Evolutionary conservation across 495 filamentous ascomycete genomes (phyloP).

Genomic region (Aspergillus affinis): DNA sequence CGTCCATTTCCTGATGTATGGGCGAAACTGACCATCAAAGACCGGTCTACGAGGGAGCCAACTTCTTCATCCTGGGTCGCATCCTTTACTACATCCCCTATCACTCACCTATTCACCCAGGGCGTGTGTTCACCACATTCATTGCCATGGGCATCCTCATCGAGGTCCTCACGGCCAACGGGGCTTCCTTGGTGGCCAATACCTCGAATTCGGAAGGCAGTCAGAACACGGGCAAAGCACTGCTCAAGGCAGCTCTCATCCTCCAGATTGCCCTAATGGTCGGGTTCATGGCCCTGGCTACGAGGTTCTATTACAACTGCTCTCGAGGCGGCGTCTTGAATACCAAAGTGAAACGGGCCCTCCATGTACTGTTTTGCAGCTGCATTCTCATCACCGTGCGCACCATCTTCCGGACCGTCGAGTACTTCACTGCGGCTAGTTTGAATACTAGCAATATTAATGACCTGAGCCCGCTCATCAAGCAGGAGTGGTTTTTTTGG

Average conservation of each 20-base stretch:
- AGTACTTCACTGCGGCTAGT: slow-evolving; percentile 54
- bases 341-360: slow-evolving; percentile 54
- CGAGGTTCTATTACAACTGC: slow-evolving; percentile 60
- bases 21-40: slow-evolving; percentile 32
- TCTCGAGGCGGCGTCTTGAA: slow-evolving; percentile 50
- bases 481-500: slow-evolving; percentile 73
- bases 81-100: slow-evolving; percentile 79
- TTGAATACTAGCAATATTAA: slow-evolving; percentile 37
- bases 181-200: slow-evolving; percentile 62
- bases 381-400: slow-evolving; percentile 59
- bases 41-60: slow-evolving; percentile 69
- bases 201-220: slow-evolving; percentile 33
- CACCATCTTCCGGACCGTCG: slow-evolving; percentile 66
- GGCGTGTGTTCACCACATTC: slow-evolving; percentile 75
- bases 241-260: slow-evolving; percentile 66
- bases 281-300: slow-evolving; percentile 59
- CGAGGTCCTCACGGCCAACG: slow-evolving; percentile 67
- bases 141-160: slow-evolving; percentile 59
- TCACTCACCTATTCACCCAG: slow-evolving; percentile 73
- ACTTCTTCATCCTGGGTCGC: slow-evolving; percentile 75
- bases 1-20: neutral
- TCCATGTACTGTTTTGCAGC: slow-evolving; percentile 62
- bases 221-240: slow-evolving; percentile 53
- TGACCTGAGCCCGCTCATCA: slow-evolving; percentile 53
- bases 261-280: slow-evolving; percentile 65